Evolutionary conservation across 2,329 filamentous ascomycete genomes (phyloP), one percentile per base, ranked within the genome.

Genomic region (Fusarium beomiforme): DNA sequence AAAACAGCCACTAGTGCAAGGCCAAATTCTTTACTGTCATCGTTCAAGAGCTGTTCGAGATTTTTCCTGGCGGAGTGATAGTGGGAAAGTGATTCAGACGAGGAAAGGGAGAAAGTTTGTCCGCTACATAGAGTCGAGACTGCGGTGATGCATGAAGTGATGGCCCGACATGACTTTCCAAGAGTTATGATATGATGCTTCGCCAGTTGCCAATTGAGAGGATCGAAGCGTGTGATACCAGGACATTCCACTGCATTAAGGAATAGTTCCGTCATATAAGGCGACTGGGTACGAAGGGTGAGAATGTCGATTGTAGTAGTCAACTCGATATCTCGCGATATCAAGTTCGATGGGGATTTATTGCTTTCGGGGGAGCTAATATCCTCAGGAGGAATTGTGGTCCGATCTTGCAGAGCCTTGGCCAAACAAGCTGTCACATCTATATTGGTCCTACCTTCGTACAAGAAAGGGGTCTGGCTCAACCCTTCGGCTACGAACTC

Each of bases 251-350:
- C 54, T 7, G n/a, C 6, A 5, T 31, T 19, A 1, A 57, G 31
- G 14, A 57, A 57, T 3, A 50, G 6, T 4, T 57, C 6, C 0
- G 41, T 31, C 42, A 57, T 57, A 1, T 50, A 57, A 1, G 54
- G 54, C 3, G 54, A 57, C 1, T 57, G 54, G 3, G 54, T 57
- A 10, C 54, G 42, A 0, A 57, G 42, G 1, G 42, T 57, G 1
- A 57, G 54, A 5, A 57, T 57, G 5, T 57, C 54, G 8, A 57
- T 34, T 3, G 54, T 57, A 1, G 54, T 50, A 0, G 54, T 57
- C 24, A 57, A 37, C 1, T 57, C 54, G 13, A 57, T 57, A 21
- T 57, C 54, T 4, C 54, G 4, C 0, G 54, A 50, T 29, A 57
- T 57, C 14, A 57, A 2, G 19, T 57, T 47, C 23, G 50, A 5